Base-by-base conservation (phyloP, 768 basidiomycete genomes). In the Hericium coralloides region DNA sequence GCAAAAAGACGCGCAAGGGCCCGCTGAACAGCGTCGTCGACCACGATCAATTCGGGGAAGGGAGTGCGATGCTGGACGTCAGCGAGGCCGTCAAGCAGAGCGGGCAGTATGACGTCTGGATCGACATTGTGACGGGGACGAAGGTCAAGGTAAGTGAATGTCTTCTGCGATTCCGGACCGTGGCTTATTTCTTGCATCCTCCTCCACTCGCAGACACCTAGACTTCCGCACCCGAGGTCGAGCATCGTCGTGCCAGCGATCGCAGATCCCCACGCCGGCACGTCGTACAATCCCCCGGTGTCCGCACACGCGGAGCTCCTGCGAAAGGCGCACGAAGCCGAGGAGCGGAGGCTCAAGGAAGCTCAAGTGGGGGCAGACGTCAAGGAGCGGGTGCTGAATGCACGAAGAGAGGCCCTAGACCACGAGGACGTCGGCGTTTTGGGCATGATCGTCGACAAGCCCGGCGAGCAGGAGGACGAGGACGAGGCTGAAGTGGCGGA, bases 281-380 rank as follows among this genome's bases (percentile, higher is more conserved):
- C 86, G 3, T 94, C 92, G 17, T 98, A 98, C 67, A 97, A 97
- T 67, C 94, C 94, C 0, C 82, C 84, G 0, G 81, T 79, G 1
- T 76, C 80, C 3, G 82, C 85, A 0, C 89, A 95, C 63, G 79
- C 81, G 52, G 81, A 82, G 51, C 79, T 95, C 4, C 67, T 98
- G 20, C 71, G 78, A 12, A 70, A 79, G 52, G 94, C 92, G 0
- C 78, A 83, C 53, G 78, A 82, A 58, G 68, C 77, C 14, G 94
- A 94, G 69, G 78, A 79, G 63, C 77, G 76, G 49, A 77, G 78
- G 45, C 66, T 83, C 41, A 73, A 72, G 23, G 78, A 83, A 56
- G 78, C 75, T 1, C 80, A 77, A 53, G 79, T 78, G 65, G 69
- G 82, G 14, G 75, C 76, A 2, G 77, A 74, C 41, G 68, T 79